A percentile compares a stretch with the other conserved stretches of the same genome.
Evolutionary conservation across 108 stramenopile genomes (phyloP).

Genomic region (Mayamaea pseudoterrestris): DNA sequence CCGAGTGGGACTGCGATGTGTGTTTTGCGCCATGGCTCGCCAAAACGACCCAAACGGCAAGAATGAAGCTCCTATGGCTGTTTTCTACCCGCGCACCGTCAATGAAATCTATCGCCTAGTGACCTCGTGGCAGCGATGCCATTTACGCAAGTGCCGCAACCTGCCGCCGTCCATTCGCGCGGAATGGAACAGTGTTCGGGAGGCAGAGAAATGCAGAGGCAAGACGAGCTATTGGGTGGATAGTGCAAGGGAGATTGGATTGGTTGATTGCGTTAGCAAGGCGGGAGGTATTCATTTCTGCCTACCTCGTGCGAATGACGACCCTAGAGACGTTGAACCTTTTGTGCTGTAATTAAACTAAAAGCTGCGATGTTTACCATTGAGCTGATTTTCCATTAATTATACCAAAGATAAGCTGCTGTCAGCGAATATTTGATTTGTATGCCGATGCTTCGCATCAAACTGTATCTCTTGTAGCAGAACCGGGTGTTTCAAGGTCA

Average conservation of each 20-base stretch:
- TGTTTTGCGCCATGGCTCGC: conserved; percentile 47
- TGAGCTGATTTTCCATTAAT: too few relatives aligned
- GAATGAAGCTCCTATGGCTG: conserved; percentile 40
- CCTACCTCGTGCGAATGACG: too few relatives aligned
- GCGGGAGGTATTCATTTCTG: conserved; percentile 40
- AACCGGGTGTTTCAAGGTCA: conserved; percentile 68
- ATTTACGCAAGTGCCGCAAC: conserved; percentile 57
- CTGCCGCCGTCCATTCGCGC: conserved; percentile 49
- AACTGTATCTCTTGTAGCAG: conserved; percentile 79
- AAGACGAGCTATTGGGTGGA: conserved; percentile 75
- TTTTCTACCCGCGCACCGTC: conserved; percentile 69
- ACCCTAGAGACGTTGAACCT: too few relatives aligned
- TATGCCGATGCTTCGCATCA: too few relatives aligned
- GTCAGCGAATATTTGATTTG: too few relatives aligned
- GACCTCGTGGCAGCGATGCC: conserved; percentile 73
- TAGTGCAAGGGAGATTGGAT: conserved; percentile 57
- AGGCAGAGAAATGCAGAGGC: conserved; percentile 51
- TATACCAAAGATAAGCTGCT: too few relatives aligned
- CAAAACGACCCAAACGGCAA: conserved; percentile 1
- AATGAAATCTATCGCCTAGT: conserved; percentile 70
- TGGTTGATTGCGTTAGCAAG: conserved; percentile 33
- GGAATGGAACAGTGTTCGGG: conserved; percentile 32
- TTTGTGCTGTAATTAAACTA: too few relatives aligned
- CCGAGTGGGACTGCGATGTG: conserved; percentile 71
- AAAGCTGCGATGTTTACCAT: too few relatives aligned